Evolutionary conservation across 2,329 filamentous ascomycete genomes (phyloP), one percentile per base, ranked within the genome.

Genomic region (Xylariaceae sp.): DNA sequence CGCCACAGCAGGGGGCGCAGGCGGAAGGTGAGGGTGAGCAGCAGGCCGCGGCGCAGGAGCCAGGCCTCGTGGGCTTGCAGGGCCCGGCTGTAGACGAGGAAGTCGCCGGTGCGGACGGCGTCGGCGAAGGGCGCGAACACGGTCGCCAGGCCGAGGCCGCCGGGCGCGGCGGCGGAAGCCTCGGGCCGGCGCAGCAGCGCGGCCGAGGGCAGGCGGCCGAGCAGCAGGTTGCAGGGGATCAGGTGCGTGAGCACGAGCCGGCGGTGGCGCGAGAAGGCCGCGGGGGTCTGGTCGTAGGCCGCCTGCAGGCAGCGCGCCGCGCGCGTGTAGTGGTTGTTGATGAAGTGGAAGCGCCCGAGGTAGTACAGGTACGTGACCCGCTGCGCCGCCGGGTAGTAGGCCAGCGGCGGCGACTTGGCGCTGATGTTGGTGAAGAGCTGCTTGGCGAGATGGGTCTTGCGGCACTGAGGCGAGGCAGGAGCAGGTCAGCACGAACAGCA

Each of bases 321-420:
- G 17, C 83, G 79, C 41, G 75, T 77, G 58, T 87, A 94, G 53
- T 94, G 81, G 45, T 79, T 83, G 56, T 86, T 89, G 43, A 84
- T 78, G 56, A 94, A 87, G 52, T 89, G 78, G 60, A 90, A 95
- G 38, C 88, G 81, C 13, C 90, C 90, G 5, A 96, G 79, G 55
- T 94, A 94, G 63, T 94, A 95, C 11, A 96, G 78, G 49, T 89
- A 96, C 3, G 88, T 94, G 32, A 94, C 87, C 31, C 88, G 77
- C 55, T 96, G 85, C 5, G 83, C 75, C 15, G 85, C 86, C 3
- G 89, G 87, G 52, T 93, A 96, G 32, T 85, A 74, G 2, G 75
- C 70, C 10, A 96, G 64, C 0, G 87, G 85, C 1, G 88, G 88
- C 0, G 85, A 89, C 44, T 85, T 83, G 36, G 83, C 80, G 31